Evolutionary conservation across 495 filamentous ascomycete species (phyloP), one percentile per base, ranked within the genome.

Genomic region (Letharia columbiana): DNA sequence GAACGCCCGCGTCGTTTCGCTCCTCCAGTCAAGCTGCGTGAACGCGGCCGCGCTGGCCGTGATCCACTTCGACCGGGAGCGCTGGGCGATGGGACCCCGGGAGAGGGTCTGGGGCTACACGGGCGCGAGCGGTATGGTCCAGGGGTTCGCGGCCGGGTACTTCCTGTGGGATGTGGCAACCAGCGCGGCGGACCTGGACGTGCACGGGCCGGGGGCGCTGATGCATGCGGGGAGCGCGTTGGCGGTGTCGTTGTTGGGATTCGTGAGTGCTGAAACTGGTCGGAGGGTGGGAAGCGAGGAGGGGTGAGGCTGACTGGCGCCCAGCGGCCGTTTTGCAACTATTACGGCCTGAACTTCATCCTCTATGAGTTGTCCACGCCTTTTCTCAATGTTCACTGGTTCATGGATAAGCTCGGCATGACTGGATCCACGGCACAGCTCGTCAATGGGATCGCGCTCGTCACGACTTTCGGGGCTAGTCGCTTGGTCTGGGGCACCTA

Each of bases 331-430:
- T 96, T 96, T 73, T 79, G 96, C 69, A 96, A 96, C 79, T 97
- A 86, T 81, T 98, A 96, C 77, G 90, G 86, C 63, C 83, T 87
- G 23, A 84, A 86, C 62, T 98, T 99, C 79, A 91, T 99, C 72
- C 91, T 99, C 71, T 99, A 96, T 82, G 94, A 99, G 80, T 89
- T 99, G 64, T 96, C 91, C 63, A 89, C 86, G 70, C 91, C 91
- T 18, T 93, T 96, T 79, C 85, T 95, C 73, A 95, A 96, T 75
- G 88, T 98, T 77, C 94, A 99, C 81, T 99, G 94, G 94, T 98
- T 98, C 83, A 91, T 89, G 72, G 94, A 99, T 80, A 99, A 99
- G 79, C 80, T 96, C 72, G 86, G 88, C 75, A 87, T 96, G 83
- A 99, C 95, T n/a, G 94, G 94, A 58, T 88, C 88, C 63, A 82